Evolutionary conservation across 2,329 filamentous ascomycete genomes (phyloP).

Genomic region (Fusarium xylarioides): DNA sequence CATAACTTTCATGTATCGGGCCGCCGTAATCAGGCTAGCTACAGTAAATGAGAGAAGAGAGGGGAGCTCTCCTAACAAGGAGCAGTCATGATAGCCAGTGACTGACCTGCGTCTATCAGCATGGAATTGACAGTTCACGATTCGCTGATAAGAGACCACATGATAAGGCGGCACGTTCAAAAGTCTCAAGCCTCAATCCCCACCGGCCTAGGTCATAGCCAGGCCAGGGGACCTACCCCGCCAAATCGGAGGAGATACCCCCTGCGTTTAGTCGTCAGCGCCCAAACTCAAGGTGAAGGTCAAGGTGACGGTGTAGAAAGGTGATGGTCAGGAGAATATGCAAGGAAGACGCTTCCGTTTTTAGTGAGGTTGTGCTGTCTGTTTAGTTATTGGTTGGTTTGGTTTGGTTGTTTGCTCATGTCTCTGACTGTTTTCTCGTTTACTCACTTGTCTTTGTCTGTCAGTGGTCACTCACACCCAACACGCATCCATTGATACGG

Average conservation of each 20-base stretch:
- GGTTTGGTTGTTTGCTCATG: background rate
- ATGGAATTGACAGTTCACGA: slow-evolving; percentile 25
- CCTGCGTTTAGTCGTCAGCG: slow-evolving; percentile 32
- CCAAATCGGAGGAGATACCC: slow-evolving; percentile 36
- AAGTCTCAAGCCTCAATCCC: slow-evolving; percentile 35
- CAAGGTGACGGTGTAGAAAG: background rate
- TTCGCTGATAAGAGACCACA: slow-evolving; percentile 41
- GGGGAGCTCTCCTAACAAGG: slow-evolving; percentile 34
- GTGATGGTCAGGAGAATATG: background rate
- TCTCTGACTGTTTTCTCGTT: background rate
- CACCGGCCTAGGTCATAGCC: slow-evolving; percentile 30
- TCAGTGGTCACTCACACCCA: background rate
- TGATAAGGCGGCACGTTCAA: slow-evolving; percentile 36
- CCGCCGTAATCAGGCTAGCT: slow-evolving; percentile 26
- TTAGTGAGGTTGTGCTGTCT: background rate
- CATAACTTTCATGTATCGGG: slow-evolving; percentile 35
- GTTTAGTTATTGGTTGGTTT: background rate
- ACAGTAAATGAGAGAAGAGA: slow-evolving; percentile 13
- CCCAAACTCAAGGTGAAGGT: slow-evolving; percentile 3
- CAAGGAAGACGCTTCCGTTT: background rate
- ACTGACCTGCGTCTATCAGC: slow-evolving; percentile 19
- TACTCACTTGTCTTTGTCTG: background rate
- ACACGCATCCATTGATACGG: background rate
- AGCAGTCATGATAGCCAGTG: slow-evolving; percentile 36
- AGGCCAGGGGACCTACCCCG: slow-evolving; percentile 41